A percentile compares a stretch with the other conserved stretches of the same genome.
phyloP scores from a whole-genome alignment of 2,329 filamentous ascomycete species.

The Colletotrichum karsti region DNA sequence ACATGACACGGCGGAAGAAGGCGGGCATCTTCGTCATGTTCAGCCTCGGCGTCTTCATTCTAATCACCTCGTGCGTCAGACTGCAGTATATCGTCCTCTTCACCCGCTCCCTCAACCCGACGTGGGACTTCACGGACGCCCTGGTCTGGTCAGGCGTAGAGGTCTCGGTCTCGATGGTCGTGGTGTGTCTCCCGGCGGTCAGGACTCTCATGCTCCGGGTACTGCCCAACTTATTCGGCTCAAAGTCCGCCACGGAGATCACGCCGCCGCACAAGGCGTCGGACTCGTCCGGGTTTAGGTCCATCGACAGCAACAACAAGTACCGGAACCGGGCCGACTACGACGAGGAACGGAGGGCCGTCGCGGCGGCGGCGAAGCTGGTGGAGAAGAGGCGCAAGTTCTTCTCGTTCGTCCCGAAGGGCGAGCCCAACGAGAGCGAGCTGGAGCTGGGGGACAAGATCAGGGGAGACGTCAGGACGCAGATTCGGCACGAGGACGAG shows the following conservation, averaged over 20 bases:
- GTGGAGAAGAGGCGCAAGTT: constrained; percentile 4
- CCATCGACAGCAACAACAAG: neutral
- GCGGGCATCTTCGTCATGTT: constrained; percentile 45
- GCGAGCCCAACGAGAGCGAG: constrained; percentile 34
- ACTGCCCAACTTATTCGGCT: constrained; percentile 12
- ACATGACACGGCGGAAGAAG: constrained; percentile 36
- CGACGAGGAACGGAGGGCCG: neutral
- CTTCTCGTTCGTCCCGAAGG: neutral
- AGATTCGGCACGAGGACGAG: constrained; percentile 32
- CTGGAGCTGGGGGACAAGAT: constrained; percentile 40
- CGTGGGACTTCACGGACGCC: constrained; percentile 50
- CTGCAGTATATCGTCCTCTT: constrained; percentile 44
- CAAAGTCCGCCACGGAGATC: neutral
- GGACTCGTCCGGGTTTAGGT: neutral
- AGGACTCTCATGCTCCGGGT: constrained; percentile 37
- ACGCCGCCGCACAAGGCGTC: neutral
- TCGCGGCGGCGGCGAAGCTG: neutral
- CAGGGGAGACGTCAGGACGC: constrained; percentile 39
- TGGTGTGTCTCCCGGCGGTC: constrained; percentile 50
- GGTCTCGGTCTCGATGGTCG: constrained; percentile 49
- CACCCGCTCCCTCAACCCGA: constrained; percentile 44
- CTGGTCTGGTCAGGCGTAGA: constrained; percentile 54
- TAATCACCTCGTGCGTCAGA: constrained; percentile 44
- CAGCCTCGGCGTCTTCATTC: constrained; percentile 45
- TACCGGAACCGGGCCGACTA: neutral